A percentile compares a stretch with the other conserved stretches of the same genome.
These are phyloP conservation scores for Pestalotiopsis fici DNA, from an alignment of 2,329 filamentous ascomycete species.

Conservation along the genomic window DNA sequence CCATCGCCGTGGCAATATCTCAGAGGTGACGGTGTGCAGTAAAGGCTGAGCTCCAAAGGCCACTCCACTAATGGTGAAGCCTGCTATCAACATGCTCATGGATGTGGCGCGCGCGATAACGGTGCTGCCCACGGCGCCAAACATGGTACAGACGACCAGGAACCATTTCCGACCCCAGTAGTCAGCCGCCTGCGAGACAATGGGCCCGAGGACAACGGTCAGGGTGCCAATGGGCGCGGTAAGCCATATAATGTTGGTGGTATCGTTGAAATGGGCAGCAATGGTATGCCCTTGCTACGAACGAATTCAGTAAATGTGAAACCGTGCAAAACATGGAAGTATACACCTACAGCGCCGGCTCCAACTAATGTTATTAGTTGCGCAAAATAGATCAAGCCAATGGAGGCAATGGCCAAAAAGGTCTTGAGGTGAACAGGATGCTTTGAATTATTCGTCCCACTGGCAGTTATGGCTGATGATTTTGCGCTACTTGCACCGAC, in stretches of 20 bases:
- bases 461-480: background rate
- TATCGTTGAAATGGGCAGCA: constrained; percentile 24
- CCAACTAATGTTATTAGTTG: constrained; percentile 35
- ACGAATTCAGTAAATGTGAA: background rate
- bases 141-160: constrained; percentile 33
- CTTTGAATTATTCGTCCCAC: background rate
- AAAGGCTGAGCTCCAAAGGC: constrained; percentile 38
- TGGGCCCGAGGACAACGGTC: constrained; percentile 35
- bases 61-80: constrained; percentile 34
- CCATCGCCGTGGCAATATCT: constrained; percentile 38
- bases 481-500: background rate
- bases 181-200: constrained; percentile 40
- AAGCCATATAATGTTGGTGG: constrained; percentile 32
- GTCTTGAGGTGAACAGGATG: constrained; percentile 34
- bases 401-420: constrained; percentile 32
- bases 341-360: constrained; percentile 31
- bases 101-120: constrained; percentile 34
- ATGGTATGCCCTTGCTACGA: constrained; percentile 33
- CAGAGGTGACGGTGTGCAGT: constrained; percentile 37
- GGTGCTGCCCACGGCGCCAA: constrained; percentile 34
- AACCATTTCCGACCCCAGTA: constrained; percentile 44
- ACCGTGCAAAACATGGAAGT: background rate
- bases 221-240: constrained; percentile 35
- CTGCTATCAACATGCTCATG: constrained; percentile 37
- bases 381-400: constrained; percentile 36